phyloP scores from a whole-genome alignment of 2,329 filamentous ascomycete genomes.

The Neurospora sp. region DNA sequence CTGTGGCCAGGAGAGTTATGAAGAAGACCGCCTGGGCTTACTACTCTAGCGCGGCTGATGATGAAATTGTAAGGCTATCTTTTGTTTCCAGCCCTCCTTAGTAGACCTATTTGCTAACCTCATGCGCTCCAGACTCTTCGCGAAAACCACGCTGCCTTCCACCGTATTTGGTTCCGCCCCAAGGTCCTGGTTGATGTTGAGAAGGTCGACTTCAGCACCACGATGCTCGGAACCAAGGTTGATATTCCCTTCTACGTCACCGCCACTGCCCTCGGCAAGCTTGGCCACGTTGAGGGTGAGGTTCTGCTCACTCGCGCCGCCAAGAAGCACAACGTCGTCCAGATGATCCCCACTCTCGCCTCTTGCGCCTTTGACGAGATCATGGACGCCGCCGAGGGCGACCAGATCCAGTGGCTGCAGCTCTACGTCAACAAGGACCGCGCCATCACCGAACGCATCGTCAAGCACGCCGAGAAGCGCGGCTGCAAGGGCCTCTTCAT shows the following conservation, averaged over 20 bases:
- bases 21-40: slow-evolving; percentile 97
- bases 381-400: slow-evolving; percentile 67
- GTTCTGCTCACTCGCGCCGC: slow-evolving; percentile 81
- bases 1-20: slow-evolving; percentile 82
- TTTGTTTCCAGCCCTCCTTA: background rate
- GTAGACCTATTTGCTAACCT: background rate
- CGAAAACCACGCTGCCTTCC: slow-evolving; percentile 92
- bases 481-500: slow-evolving; percentile 97
- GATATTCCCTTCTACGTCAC: slow-evolving; percentile 93
- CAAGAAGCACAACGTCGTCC: slow-evolving; percentile 77
- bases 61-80: slow-evolving; percentile 61
- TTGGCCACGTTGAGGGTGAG: slow-evolving; percentile 89
- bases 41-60: slow-evolving; percentile 87
- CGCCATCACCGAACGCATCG: slow-evolving; percentile 78
- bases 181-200: slow-evolving; percentile 83
- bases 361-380: slow-evolving; percentile 98
- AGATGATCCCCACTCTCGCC: slow-evolving; percentile 97
- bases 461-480: slow-evolving; percentile 80
- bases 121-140: slow-evolving; percentile 60
- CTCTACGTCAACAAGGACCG: slow-evolving; percentile 97
- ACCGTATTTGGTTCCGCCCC: slow-evolving; percentile 95
- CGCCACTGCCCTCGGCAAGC: slow-evolving; percentile 88
- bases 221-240: slow-evolving; percentile 82
- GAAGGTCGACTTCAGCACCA: slow-evolving; percentile 76
- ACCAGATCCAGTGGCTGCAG: slow-evolving; percentile 93